Evolutionary conservation across 1,139 yeast species (phyloP), one percentile per base, ranked within the genome.

Genomic region (Yamadazyma taylorii): DNA sequence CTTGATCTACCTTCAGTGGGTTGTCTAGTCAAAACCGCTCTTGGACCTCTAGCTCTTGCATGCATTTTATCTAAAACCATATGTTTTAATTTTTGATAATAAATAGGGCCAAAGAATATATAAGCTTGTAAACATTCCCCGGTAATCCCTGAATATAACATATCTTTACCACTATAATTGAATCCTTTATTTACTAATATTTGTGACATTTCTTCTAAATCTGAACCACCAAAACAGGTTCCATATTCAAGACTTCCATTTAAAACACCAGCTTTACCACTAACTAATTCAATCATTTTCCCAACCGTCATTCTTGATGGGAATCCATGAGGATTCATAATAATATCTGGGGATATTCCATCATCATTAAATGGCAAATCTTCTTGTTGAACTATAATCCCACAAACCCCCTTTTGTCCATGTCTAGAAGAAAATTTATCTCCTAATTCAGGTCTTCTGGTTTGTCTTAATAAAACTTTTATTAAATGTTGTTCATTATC

Each of bases 251-350:
- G 68, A 2, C 86, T 61, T 5, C 99, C 99, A 51, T 87, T 86
- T 48, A 92, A 66, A 26, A 92, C 97, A 58, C 98, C 98, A 0
- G 98, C 98, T 59, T 92, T 92, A 51, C 98, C 98, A 23, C 96
- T 85, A 19, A 92, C 85, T 47, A 92, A 74, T 61, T 92, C 99
- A 51, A 94, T 83, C 97, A 92, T 92, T 61, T 92, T 92, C 43
- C 98, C 99, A 17, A 92, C 98, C 33, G 99, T 92, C 99, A 92
- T 92, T 74, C 98, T 95, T 27, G 97, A 90, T 47, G 98, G 98
- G 81, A 92, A 92, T 68, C 97, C 98, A 59, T 92, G 98, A 2
- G 98, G 98, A 57, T 92, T 92, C 96, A 92, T 92, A 55, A 92
- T 92, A 49, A 92, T 89, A 65, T 92, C 98, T 0, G 98, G 98